phyloP scores from a whole-genome alignment of 176 grass and related monocot species.

The Dendrocalamus sinicus region DNA sequence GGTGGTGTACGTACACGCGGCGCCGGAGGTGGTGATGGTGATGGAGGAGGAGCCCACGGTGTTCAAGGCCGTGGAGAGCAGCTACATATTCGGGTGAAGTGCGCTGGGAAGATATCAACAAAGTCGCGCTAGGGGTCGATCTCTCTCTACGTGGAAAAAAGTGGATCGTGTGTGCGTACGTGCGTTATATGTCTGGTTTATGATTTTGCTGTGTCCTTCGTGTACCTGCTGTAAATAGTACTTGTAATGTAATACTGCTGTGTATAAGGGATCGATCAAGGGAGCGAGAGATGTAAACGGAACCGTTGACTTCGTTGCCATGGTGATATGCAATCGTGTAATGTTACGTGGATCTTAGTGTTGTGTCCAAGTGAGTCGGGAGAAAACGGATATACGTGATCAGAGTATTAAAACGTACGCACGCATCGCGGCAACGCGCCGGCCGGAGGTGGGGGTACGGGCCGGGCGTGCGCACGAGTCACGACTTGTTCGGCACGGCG shows the following conservation, averaged over 20 bases:
- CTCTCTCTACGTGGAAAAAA: not conserved
- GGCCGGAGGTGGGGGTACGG: too few relatives aligned
- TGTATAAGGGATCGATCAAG: not conserved
- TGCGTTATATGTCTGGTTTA: not conserved
- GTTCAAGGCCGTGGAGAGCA: conserved; percentile 46
- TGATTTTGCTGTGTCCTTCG: not conserved
- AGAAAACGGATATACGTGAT: too few relatives aligned
- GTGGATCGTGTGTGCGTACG: too few relatives aligned
- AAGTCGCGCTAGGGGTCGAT: not conserved
- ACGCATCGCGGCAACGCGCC: too few relatives aligned
- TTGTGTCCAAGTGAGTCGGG: too few relatives aligned
- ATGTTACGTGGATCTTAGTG: too few relatives aligned
- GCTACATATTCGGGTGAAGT: conserved; percentile 44
- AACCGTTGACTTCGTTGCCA: too few relatives aligned
- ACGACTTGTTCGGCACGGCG: too few relatives aligned
- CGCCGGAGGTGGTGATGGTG: conserved; percentile 51
- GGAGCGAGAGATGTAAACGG: too few relatives aligned
- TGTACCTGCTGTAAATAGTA: not conserved
- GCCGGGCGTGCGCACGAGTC: too few relatives aligned
- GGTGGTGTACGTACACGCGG: conserved; percentile 67
- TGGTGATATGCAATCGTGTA: too few relatives aligned
- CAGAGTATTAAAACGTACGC: too few relatives aligned
- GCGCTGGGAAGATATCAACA: not conserved
- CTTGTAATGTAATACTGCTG: not conserved
- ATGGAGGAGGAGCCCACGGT: conserved; percentile 69